Evolutionary conservation across 2,329 filamentous ascomycete species (phyloP), one percentile per base, ranked within the genome.

Genomic region (Exserohilum rostratum): DNA sequence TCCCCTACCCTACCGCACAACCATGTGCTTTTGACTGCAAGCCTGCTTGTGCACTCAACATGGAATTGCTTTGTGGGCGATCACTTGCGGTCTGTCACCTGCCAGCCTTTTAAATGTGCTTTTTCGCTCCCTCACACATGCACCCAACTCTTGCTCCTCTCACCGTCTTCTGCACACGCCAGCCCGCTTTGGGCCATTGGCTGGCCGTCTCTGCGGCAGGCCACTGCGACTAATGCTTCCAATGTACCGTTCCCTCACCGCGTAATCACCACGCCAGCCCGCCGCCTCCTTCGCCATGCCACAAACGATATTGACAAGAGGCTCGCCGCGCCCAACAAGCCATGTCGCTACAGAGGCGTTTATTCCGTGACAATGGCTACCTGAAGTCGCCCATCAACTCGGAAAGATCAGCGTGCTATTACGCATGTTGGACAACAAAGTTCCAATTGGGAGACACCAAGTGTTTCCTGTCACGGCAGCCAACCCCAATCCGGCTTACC

Each of bases 361-460:
- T 17, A 37, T 43, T 47, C 34, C 43, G 34, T 39, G 33, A 46
- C 39, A 37, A 51, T 48, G 53, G 61, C 58, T 50, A 53, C 57
- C 58, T 58, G 55, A 47, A 40, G n/a, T 39, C 22, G 46, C 50
- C 47, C 44, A 53, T 12, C 46, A 48, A 18, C 22, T 33, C 37
- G 47, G 47, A 34, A 53, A 44, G 54, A 65, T 64, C 55, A 45
- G 33, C 57, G 30, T 49, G 44, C 50, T 52, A 43, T 46, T 42
- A 46, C 51, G 29, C 43, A 34, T 30, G 44, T 40, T 20, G 33
- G 35, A 50, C 35, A 20, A 43, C 37, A 27, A 12, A 29, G n/a
- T 46, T 53, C 58, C 61, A 65, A 62, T 60, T 37, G 34, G 34
- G 17, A 52, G 42, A 34, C 53, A 43, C 59, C 61, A 64, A 58